Base-by-base conservation (phyloP, 805 yeast species). In the Brettanomyces bruxellensis region DNA sequence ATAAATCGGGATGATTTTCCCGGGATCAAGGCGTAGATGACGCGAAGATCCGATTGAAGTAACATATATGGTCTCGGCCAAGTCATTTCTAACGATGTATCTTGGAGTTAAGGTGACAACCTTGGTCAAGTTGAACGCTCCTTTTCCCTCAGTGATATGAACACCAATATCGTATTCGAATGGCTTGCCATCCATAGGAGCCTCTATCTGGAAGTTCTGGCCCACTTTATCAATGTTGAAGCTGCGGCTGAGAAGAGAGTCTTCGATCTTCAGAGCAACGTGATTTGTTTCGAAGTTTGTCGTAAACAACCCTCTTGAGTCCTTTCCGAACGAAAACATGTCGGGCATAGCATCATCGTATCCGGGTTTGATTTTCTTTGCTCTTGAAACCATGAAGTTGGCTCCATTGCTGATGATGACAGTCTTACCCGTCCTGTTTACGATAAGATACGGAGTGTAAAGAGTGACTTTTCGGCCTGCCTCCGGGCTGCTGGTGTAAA, bases 201-300 rank as follows among this genome's bases (percentile, higher is more conserved):
- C 68, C 23, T 59, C 62, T 3, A 70, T 64, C 38, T 75, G 95
- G 39, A 76, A 72, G 1, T 80, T 70, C 52, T 89, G 91, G 0
- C 99, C 99, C 46, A 91, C 75, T 3, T 95, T 95, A 59, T 90
- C 96, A 56, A 93, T 80, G 59, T 95, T 82, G 42, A 87, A 69
- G 2, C 87, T 86, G 1, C 69, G 60, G 52, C 96, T 84, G 76
- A 86, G 76, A 5, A 71, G 70, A 0, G 95, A 83, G 46, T 84
- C 86, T 0, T 76, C 84, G 22, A 86, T 71, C 49, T 75, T 73
- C 5, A 90, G 55, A 25, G 73, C 57, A 0, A 90, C 95, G 48
- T 95, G 70, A 55, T 83, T 82, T 38, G 72, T 75, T 25, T 80
- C 74, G 22, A 61, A 50, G 40, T 59, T 61, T 6, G 64, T 64